Evolutionary conservation across 148 eudicot species (phyloP), one percentile per base, ranked within the genome.

Genomic region (Amaranthus cruentus): DNA sequence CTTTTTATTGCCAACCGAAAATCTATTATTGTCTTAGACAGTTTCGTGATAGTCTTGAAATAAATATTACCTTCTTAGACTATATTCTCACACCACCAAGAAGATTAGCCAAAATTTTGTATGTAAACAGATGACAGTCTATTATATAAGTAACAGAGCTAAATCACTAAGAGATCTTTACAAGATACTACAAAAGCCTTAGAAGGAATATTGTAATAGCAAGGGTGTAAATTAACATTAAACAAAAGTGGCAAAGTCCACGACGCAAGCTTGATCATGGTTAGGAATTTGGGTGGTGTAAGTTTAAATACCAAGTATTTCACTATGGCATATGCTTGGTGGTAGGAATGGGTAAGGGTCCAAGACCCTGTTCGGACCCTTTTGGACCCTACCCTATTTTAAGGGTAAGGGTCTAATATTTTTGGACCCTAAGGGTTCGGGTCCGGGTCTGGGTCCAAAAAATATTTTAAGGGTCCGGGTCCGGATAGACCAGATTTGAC

Each of bases 21-120:
- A 84, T 51, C 66, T 76, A 47, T 81, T 75, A 38, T 90, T 55
- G 52, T 84, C 77, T 49, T 68, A 56, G 50, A 83, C 81, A 63
- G 79, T 69, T 15, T 79, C 81, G 68, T 69, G 84, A 69, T 94
- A 90, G 63, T 90, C 88, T 72, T 82, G 60, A 70, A 82, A 83
- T 56, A 90, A 72, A 83, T 84, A 88, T 70, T 90, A 87, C 91
- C 81, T 96, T 96, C 86, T 85, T 92, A 3, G 92, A 87, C 81
- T 85, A 85, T 66, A 96, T 90, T 78, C 90, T 86, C 78, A 89
- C 97, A 68, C 92, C 84, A 55, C 99, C 99, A 54, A 96, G 97
- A 75, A 96, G 96, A 85, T 78, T 84, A 53, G 85, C 97, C 75
- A 96, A 77, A 55, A 96, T 81, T 81, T 97, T 84, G 74, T 92